Conservation (phyloP, 768 basidiomycete genomes). For the Strobilomyces confusus region DNA sequence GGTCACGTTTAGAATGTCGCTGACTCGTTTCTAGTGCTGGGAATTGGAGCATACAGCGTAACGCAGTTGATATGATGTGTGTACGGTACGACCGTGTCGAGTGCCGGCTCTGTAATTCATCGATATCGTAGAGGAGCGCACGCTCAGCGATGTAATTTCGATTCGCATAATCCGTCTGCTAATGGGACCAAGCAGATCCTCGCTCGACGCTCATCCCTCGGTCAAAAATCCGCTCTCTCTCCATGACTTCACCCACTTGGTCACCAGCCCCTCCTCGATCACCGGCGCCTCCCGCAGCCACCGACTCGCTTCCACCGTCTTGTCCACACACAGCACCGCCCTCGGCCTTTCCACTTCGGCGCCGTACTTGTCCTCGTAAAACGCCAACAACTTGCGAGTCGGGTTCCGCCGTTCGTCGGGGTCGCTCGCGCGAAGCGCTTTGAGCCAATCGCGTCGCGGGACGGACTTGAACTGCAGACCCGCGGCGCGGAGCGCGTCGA, state of each 20-base stretch:
- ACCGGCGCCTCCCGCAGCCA: constrained; percentile 16
- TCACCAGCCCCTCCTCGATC: constrained; percentile 29
- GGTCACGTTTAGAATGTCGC: not conserved
- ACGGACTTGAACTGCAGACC: constrained; percentile 30
- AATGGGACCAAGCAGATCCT: not conserved
- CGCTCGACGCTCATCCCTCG: not conserved
- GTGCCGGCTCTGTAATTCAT: not conserved
- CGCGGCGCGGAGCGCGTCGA: constrained; percentile 35
- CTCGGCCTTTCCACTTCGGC: constrained; percentile 5
- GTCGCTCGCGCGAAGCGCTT: constrained; percentile 21
- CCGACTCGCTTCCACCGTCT: constrained; percentile 11
- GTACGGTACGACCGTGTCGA: not conserved
- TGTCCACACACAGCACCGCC: constrained; percentile 8
- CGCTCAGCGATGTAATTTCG: not conserved
- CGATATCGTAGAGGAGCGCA: not conserved
- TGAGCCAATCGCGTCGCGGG: constrained; percentile 22
- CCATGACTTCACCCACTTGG: constrained; percentile 42
- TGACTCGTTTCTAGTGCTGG: constrained; percentile 32
- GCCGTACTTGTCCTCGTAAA: constrained; percentile 27
- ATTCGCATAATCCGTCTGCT: not conserved
- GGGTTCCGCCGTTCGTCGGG: constrained; percentile 22
- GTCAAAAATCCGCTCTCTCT: constrained; percentile 36
- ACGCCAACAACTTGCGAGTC: constrained; percentile 21
- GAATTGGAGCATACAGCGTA: constrained; percentile 33
- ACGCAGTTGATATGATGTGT: constrained; percentile 22